Percentiles rank a stretch among this genome's conserved stretches.
Evolutionary conservation across 129 eudicot genomes (phyloP).

Genomic region (Lonicera japonica): DNA sequence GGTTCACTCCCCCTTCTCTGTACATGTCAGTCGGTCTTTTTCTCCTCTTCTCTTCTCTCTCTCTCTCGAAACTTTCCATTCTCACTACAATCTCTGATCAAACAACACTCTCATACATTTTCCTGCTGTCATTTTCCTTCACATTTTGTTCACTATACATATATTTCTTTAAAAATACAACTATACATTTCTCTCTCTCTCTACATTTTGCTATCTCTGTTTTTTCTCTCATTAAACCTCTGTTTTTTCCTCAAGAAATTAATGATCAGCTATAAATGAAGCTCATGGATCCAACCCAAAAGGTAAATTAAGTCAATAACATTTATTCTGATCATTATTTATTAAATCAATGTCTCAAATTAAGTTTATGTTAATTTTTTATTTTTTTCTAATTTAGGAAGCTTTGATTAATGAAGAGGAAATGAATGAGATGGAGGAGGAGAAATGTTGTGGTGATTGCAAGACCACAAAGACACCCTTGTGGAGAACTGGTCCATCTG

Average conservation of each 20-base stretch:
- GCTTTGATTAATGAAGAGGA: background rate
- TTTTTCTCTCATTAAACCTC: too few species aligned
- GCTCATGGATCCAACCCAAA: constrained; percentile 13
- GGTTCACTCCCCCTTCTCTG: background rate
- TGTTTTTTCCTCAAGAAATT: too few species aligned
- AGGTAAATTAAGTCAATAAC: constrained; percentile 9
- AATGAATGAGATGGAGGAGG: constrained; percentile 11
- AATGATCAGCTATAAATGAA: background rate
- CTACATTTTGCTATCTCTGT: background rate
- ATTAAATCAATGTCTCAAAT: background rate
- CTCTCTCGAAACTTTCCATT: background rate
- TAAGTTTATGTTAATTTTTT: background rate
- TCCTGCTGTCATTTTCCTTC: too few species aligned
- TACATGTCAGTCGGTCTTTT: background rate
- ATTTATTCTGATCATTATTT: too few species aligned
- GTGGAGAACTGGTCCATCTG: constrained; percentile 52
- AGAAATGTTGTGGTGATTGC: constrained; percentile 40
- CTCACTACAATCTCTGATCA: too few species aligned
- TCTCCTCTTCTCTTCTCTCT: background rate
- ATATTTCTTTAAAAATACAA: too few species aligned
- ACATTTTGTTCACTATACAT: too few species aligned
- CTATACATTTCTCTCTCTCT: background rate
- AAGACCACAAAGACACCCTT: constrained; percentile 44
- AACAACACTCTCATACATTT: too few species aligned
- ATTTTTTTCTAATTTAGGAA: background rate